Evolutionary conservation across 1,284 basidiomycete species (phyloP), one percentile per base, ranked within the genome.

Genomic region (Sanghuangporus weigelae): DNA sequence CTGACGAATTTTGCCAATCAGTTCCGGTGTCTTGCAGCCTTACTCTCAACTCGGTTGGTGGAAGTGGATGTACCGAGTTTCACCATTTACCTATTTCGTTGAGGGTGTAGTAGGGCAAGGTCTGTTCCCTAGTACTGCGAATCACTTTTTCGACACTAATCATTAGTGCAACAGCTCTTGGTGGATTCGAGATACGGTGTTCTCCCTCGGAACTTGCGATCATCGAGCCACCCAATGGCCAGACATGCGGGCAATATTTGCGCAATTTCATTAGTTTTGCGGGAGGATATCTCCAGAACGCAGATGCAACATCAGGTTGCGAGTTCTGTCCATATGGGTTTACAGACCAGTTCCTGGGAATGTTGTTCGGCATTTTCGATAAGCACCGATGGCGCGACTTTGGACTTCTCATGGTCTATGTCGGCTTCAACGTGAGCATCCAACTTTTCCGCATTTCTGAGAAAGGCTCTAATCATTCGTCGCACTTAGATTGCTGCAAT

Each of bases 221-320:
- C 8, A 72, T 88, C 64, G 73, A 78, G 14, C 85, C 90, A 0
- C 89, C 88, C 0, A 67, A 74, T 2, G 87, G 85, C 0, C 76
- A 83, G 69, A 87, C 81, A 0, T 93, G 90, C 70, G 70, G 68
- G 0, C 68, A 81, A 42, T 92, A 83, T 70, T 78, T 90, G 67
- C 69, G 75, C 19, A 68, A 71, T 0, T 92, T 79, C 71, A 84
- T 89, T 6, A 70, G 75, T 0, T 67, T 67, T 16, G 77, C 78
- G 42, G 85, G 84, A 0, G 91, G 89, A 1, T 93, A 92, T 74
- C 70, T 94, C 48, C 73, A 77, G 46, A 85, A 92, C 73, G 78
- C 84, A 0, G 70, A 79, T 35, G 84, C 84, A 3, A 82, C 81
- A 0, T 66, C 74, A 2, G 71, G 70, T 21, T 90, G 88, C 71